Conservation (phyloP, 805 yeast species). For the Zygotorulaspora chibaensis region DNA sequence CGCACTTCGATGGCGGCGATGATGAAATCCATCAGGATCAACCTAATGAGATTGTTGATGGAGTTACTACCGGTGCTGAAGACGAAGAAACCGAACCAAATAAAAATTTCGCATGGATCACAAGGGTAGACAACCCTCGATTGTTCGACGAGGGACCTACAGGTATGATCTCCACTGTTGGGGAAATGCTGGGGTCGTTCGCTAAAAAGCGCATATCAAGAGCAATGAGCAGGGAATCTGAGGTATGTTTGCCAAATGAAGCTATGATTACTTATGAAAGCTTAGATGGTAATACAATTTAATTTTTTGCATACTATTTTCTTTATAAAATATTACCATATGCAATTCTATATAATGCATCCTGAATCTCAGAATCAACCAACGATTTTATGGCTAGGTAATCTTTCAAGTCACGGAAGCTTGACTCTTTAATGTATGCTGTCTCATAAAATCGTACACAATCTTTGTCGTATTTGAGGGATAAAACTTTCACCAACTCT, state of each 20-base stretch:
- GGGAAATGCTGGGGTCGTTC: constrained; percentile 51
- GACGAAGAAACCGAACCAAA: constrained; percentile 20
- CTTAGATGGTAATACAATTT: neutral
- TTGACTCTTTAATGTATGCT: constrained; percentile 30
- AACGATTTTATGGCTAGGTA: constrained; percentile 19
- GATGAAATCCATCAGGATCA: constrained; percentile 5
- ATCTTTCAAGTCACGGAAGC: constrained; percentile 27
- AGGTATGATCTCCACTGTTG: constrained; percentile 61
- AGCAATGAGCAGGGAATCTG: neutral
- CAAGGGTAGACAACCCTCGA: constrained; percentile 32
- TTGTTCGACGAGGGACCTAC: constrained; percentile 61
- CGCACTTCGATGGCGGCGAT: constrained; percentile 47
- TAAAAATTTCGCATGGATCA: constrained; percentile 48
- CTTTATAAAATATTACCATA: constrained; percentile 24
- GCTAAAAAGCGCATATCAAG: constrained; percentile 23
- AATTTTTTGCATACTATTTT: neutral
- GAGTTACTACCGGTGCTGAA: neutral
- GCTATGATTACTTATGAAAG: constrained; percentile 1
- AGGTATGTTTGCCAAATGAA: constrained; percentile 4
- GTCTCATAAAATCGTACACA: constrained; percentile 16
- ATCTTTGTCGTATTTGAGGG: constrained; percentile 27
- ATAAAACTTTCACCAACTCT: constrained; percentile 30
- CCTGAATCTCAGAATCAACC: constrained; percentile 35
- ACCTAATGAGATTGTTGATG: neutral
- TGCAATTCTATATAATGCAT: constrained; percentile 36